Evolutionary conservation across 2,329 filamentous ascomycete species (phyloP), one percentile per base, ranked within the genome.

Genomic region (Neonectria neomacrospora): DNA sequence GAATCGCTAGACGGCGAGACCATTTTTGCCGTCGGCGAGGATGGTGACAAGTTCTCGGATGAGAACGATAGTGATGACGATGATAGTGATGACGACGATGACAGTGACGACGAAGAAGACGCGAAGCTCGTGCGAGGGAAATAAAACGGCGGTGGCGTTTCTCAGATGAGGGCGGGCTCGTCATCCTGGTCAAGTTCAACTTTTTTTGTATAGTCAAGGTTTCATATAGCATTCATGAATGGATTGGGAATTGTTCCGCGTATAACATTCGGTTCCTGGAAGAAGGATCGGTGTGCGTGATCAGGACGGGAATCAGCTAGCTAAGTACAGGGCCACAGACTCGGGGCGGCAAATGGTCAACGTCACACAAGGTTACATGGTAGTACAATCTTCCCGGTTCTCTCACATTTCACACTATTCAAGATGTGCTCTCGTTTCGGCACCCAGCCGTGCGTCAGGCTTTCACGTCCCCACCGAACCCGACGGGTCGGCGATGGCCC

Each of bases 11-110:
- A 98, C 66, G 94, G 94, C 11, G 96, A 98, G 80, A 97, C 94
- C 0, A 96, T 98, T 66, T 98, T 98, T 73, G 95, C 95, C 1
- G 92, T 98, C 11, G 95, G 94, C 11, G 94, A 97, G 72, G 91
- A 91, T 58, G 87, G 83, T 1, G 93, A 96, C 74, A 93, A 90
- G 75, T 95, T 94, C 83, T 93, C 91, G 16, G 92, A 93, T 60
- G 90, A 26, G 23, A 26, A 92, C 59, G 91, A 90, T 20, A 77
- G 73, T 58, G 77, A 78, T 16, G 82, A 81, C 12, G 85, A 82
- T 60, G 90, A 92, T 59, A 91, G 90, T 20, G 77, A 73, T 58
- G 77, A 78, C 16, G 82, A 81, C 60, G 90, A 92, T 59, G 91
- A 90, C 20, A 77, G 73, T 58, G 77, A 78, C 16, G 82, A 81